A percentile compares a stretch with the other conserved stretches of the same genome.
Conservation (phyloP, 202 grass and related monocot genomes). For the Schoenoplectus tabernaemontani region DNA sequence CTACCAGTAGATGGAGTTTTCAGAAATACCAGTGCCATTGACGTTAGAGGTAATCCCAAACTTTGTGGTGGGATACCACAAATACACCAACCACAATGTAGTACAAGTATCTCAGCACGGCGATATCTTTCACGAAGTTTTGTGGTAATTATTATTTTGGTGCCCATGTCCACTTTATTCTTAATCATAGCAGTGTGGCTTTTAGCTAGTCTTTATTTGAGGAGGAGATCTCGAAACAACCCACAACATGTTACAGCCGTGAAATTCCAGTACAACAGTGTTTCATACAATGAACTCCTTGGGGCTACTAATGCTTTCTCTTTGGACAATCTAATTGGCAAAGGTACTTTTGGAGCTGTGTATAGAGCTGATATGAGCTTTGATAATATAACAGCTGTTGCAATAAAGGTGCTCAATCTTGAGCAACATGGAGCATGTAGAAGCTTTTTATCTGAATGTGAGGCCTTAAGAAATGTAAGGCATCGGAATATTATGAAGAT, state of each 20-base stretch:
- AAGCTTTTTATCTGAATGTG: slow-evolving; percentile 9
- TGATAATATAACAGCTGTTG: background rate
- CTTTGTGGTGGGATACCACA: slow-evolving; percentile 18
- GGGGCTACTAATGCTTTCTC: background rate
- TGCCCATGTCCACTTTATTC: background rate
- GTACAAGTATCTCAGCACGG: background rate
- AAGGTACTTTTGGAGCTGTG: background rate
- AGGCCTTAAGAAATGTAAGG: slow-evolving; percentile 15
- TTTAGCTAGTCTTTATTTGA: background rate
- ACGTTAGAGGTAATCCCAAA: slow-evolving; percentile 18
- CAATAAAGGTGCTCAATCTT: background rate
- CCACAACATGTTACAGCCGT: background rate
- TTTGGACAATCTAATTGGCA: background rate
- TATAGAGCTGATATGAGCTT: background rate
- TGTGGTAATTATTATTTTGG: background rate
- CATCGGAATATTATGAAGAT: slow-evolving; percentile 35
- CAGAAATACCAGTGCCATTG: slow-evolving; percentile 5
- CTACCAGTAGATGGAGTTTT: slow-evolving; percentile 20
- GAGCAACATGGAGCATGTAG: background rate
- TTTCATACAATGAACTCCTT: background rate
- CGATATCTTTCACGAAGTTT: background rate
- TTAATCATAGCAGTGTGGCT: background rate
- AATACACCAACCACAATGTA: background rate
- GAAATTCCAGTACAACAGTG: background rate
- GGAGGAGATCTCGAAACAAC: background rate